Conservation (phyloP, 176 grass and related monocot species). For the Secale cereale region DNA sequence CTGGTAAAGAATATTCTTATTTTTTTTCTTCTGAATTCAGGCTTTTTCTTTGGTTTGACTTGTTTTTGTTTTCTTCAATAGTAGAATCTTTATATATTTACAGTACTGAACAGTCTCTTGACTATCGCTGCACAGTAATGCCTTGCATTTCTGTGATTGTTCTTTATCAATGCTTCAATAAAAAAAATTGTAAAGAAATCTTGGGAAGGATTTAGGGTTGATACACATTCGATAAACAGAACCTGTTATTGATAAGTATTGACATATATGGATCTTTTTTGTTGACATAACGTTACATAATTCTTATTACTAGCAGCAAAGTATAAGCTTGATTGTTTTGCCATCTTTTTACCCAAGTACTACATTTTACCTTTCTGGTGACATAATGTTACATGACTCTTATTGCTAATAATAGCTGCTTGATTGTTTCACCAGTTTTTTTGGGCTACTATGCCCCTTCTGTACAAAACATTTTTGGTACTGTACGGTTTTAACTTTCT, state of each 20-base stretch:
- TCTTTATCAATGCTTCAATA: not conserved
- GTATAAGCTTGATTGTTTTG: not conserved
- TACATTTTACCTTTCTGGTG: too few relatives aligned
- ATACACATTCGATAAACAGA: not conserved
- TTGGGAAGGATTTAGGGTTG: not conserved
- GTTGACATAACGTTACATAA: not conserved
- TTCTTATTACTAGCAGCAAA: constrained; percentile 3
- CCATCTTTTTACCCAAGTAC: not conserved
- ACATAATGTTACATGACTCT: not conserved
- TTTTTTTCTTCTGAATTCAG: not conserved
- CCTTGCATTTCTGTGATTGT: not conserved
- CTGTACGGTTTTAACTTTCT: not conserved
- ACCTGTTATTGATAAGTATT: not conserved
- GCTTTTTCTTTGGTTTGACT: not conserved
- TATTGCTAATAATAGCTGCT: not conserved
- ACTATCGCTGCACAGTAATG: not conserved
- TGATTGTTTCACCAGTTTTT: not conserved
- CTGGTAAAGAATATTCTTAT: not conserved
- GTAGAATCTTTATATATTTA: not conserved
- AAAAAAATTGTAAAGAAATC: not conserved
- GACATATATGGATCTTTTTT: not conserved
- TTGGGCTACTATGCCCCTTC: not conserved
- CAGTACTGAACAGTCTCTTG: not conserved
- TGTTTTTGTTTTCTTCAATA: not conserved
- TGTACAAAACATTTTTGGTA: not conserved